Evolutionary conservation across 352 stramenopile species (phyloP).

Genomic region (Phytophthora palmivora): DNA sequence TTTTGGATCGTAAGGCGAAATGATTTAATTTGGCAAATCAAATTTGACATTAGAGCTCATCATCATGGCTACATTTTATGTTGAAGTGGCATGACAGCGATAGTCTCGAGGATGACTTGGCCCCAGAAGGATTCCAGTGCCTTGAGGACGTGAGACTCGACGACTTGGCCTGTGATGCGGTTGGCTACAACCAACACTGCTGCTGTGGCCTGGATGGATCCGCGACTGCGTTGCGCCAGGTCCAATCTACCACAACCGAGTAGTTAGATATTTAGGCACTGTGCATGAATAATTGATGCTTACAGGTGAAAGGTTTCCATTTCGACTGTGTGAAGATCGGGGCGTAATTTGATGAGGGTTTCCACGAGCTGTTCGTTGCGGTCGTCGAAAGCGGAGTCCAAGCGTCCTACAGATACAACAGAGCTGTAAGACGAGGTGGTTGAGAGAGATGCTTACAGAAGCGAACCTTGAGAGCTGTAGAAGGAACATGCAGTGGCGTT

Average conservation of each 20-base stretch:
- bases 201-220: conserved; percentile 44
- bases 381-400: conserved; percentile 65
- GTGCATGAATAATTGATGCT: not conserved
- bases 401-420: conserved; percentile 31
- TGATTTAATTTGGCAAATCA: not conserved
- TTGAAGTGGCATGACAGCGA: conserved; percentile 28
- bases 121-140: conserved; percentile 49
- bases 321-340: conserved; percentile 56
- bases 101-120: conserved; percentile 40
- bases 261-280: not conserved
- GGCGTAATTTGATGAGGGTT: conserved; percentile 36
- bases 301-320: conserved; percentile 83
- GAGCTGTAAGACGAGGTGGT: not conserved
- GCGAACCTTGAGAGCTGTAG: conserved; percentile 74
- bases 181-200: conserved; percentile 56
- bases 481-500: conserved; percentile 74
- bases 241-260: conserved; percentile 36
- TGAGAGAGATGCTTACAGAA: not conserved
- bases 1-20: conserved; percentile 1
- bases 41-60: not conserved
- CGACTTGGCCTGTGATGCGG: conserved; percentile 47
- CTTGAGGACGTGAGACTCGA: conserved; percentile 38
- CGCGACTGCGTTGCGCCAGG: conserved; percentile 51
- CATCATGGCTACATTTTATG: conserved; percentile 4
- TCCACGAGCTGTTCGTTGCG: conserved; percentile 60